Evolutionary conservation across 129 eudicot genomes (phyloP).

Genomic region (Pseudognaphalium luteoalbum): DNA sequence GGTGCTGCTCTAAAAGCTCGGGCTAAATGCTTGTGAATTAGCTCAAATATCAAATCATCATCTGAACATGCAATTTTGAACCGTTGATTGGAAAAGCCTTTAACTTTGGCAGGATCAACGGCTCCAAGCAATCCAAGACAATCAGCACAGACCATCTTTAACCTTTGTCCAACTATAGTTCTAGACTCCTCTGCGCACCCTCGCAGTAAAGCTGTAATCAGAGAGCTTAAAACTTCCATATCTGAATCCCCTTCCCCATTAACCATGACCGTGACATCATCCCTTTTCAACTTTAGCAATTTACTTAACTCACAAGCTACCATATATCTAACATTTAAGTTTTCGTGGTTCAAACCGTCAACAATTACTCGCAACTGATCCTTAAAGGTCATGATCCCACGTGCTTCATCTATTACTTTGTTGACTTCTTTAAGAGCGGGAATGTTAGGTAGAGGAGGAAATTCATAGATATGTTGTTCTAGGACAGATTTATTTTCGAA

Average conservation of each 20-base stretch:
- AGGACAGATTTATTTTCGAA: slow-evolving; percentile 62
- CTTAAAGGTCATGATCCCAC: slow-evolving; percentile 68
- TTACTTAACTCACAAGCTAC: slow-evolving; percentile 89
- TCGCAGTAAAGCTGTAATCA: slow-evolving; percentile 76
- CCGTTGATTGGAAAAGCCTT: slow-evolving; percentile 67
- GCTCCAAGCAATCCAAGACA: slow-evolving; percentile 96
- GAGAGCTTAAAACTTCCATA: slow-evolving; percentile 77
- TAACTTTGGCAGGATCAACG: slow-evolving; percentile 94
- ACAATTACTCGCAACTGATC: slow-evolving; percentile 77
- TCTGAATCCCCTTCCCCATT: slow-evolving; percentile 65
- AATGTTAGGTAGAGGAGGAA: slow-evolving; percentile 82
- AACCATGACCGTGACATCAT: slow-evolving; percentile 67
- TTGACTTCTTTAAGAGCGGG: slow-evolving; percentile 75
- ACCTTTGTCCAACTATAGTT: slow-evolving; percentile 83
- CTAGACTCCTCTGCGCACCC: slow-evolving; percentile 99
- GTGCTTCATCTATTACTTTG: slow-evolving; percentile 83
- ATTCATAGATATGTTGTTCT: slow-evolving; percentile 89
- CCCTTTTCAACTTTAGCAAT: slow-evolving; percentile 65
- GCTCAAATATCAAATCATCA: slow-evolving; percentile 95
- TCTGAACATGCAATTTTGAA: slow-evolving; percentile 93
- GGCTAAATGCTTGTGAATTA: slow-evolving; percentile 93
- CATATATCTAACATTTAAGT: slow-evolving; percentile 95
- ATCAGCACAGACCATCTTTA: slow-evolving; percentile 91
- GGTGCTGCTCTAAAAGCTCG: slow-evolving; percentile 98
- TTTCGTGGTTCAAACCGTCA: slow-evolving; percentile 90